phyloP scores from a whole-genome alignment of 2,329 filamentous ascomycete species.

The Cercospora nicotianae region DNA sequence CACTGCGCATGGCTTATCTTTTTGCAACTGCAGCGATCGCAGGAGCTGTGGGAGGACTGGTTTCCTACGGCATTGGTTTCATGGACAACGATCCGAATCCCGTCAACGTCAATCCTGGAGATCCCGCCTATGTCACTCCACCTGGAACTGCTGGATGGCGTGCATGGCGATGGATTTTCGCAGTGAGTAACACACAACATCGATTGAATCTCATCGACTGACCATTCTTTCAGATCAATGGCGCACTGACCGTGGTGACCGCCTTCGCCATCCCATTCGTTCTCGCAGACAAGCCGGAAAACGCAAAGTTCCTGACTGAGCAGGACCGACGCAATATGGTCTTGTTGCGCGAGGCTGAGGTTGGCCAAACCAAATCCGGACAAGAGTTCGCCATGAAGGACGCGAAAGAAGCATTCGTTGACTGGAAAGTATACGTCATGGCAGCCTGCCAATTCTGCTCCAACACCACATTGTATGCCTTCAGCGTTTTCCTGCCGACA shows the following conservation, averaged over 20 bases:
- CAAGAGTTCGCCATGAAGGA: constrained; percentile 57
- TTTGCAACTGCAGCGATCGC: constrained; percentile 70
- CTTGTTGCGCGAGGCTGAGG: constrained; percentile 50
- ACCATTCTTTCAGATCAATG: constrained; percentile 46
- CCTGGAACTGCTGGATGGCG: not conserved
- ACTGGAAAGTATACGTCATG: constrained; percentile 76
- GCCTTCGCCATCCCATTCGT: constrained; percentile 56
- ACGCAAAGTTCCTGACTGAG: constrained; percentile 58
- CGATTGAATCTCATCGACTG: not conserved
- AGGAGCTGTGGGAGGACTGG: constrained; percentile 68
- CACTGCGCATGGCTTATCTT: constrained; percentile 69
- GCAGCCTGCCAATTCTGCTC: constrained; percentile 65
- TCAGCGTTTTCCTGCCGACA: constrained; percentile 58
- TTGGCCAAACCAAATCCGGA: constrained; percentile 46
- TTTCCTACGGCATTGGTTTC: constrained; percentile 70
- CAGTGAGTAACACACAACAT: constrained; percentile 38
- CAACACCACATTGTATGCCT: constrained; percentile 56
- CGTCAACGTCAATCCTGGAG: not conserved
- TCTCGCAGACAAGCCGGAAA: constrained; percentile 65
- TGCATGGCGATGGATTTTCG: constrained; percentile 72
- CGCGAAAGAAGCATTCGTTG: constrained; percentile 64
- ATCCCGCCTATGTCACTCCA: not conserved
- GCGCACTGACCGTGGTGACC: constrained; percentile 55
- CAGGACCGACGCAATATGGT: constrained; percentile 61
- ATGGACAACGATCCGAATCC: constrained; percentile 52